These are phyloP conservation scores for Pterocarpus macrocarpus DNA, from an alignment of 306 rosid species.

Conservation along the genomic window DNA sequence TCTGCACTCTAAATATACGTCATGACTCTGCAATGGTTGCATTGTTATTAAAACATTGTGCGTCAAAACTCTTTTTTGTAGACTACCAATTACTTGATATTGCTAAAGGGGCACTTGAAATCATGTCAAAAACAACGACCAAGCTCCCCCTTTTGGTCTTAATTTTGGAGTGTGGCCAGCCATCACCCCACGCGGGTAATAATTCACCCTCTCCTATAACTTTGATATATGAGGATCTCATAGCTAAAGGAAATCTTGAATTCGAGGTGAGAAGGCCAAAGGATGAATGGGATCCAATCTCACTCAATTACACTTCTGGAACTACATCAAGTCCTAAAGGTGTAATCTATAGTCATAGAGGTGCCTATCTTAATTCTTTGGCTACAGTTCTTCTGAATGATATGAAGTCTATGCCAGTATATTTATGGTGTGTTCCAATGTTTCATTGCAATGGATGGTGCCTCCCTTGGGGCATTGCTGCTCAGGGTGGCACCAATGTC, in stretches of 20 bases:
- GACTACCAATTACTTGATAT: constrained; percentile 66
- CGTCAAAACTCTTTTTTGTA: constrained; percentile 72
- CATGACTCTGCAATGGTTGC: constrained; percentile 75
- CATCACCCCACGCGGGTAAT: constrained; percentile 12
- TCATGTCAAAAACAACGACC: constrained; percentile 53
- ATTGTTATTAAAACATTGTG: constrained; percentile 67
- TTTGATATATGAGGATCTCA: constrained; percentile 70
- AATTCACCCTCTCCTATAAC: constrained; percentile 35
- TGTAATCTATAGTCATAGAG: constrained; percentile 86
- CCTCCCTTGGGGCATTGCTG: constrained; percentile 88
- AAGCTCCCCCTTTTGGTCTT: constrained; percentile 62
- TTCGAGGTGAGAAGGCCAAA: constrained; percentile 70
- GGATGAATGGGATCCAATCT: constrained; percentile 80
- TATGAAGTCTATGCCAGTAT: constrained; percentile 75
- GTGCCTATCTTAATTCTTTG: constrained; percentile 91
- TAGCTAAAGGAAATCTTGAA: constrained; percentile 59
- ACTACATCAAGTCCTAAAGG: constrained; percentile 95
- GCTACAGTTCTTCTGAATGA: constrained; percentile 67
- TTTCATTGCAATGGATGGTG: constrained; percentile 99
- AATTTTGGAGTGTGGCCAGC: constrained; percentile 58
- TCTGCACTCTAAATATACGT: constrained; percentile 76
- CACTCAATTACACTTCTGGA: constrained; percentile 93
- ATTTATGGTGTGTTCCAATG: constrained; percentile 92
- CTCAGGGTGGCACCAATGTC: constrained; percentile 89
- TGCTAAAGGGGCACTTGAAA: constrained; percentile 68